Evolutionary conservation across 2,329 filamentous ascomycete species (phyloP).

Genomic region (Xylariales sp.): DNA sequence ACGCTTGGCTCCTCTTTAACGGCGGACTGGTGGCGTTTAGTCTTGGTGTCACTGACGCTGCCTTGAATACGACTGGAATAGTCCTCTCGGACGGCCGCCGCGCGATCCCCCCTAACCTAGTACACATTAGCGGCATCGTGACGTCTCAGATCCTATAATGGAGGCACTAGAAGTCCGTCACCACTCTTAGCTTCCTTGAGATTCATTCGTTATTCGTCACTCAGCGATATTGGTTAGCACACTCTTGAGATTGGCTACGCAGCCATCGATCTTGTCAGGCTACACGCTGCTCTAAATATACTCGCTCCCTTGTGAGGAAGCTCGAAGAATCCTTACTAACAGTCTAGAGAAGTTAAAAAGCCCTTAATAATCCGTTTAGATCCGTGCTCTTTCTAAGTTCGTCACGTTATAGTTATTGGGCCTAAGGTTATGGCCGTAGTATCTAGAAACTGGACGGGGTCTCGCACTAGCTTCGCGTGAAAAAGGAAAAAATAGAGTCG

Average conservation of each 20-base stretch:
- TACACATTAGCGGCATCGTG: background rate
- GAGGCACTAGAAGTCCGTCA: constrained; percentile 39
- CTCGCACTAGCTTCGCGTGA: too few species aligned
- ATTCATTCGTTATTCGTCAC: constrained; percentile 36
- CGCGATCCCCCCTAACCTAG: background rate
- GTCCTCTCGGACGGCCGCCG: constrained; percentile 13
- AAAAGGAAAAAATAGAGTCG: too few species aligned
- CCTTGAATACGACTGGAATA: constrained; percentile 4
- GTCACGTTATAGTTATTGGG: too few species aligned
- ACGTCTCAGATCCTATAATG: constrained; percentile 35
- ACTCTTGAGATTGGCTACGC: constrained; percentile 38
- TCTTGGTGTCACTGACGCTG: background rate
- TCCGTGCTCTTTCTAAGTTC: too few species aligned
- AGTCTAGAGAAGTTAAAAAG: too few species aligned
- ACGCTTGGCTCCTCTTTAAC: constrained; percentile 23
- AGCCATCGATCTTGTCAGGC: constrained; percentile 36
- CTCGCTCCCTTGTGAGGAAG: too few species aligned
- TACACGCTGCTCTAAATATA: constrained; percentile 11
- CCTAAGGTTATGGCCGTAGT: too few species aligned
- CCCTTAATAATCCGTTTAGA: too few species aligned
- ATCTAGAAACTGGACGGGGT: too few species aligned
- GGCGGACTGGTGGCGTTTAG: background rate
- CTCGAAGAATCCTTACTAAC: too few species aligned
- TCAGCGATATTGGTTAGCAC: constrained; percentile 46
- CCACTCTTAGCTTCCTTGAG: constrained; percentile 27